phyloP scores from a whole-genome alignment of 2,329 filamentous ascomycete species.

The Alternaria triticina region DNA sequence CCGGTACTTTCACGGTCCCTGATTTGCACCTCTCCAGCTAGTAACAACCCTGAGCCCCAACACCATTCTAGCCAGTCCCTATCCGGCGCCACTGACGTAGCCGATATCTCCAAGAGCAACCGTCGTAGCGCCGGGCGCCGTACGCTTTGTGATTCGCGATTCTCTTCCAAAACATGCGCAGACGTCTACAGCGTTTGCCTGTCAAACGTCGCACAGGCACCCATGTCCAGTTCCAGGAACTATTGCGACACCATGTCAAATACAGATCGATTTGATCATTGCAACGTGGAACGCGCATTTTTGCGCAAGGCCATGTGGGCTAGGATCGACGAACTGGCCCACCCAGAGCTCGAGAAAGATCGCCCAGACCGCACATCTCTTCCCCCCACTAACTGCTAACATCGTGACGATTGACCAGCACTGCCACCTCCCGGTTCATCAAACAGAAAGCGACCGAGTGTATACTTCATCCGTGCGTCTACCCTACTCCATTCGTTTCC shows the following conservation, averaged over 20 bases:
- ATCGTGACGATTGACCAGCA: neutral
- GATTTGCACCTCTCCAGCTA: constrained; percentile 1
- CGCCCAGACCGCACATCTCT: neutral
- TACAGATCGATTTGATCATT: neutral
- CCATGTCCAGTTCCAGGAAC: neutral
- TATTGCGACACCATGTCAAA: neutral
- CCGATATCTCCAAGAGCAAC: neutral
- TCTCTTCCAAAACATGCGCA: neutral
- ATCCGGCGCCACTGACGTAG: constrained; percentile 1
- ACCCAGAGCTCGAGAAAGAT: neutral
- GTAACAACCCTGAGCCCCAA: neutral
- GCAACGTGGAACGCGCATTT: neutral
- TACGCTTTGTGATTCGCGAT: neutral
- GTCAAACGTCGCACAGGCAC: neutral
- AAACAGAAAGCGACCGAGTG: neutral
- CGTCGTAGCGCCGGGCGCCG: neutral
- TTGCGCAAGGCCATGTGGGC: neutral
- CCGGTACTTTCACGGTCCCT: neutral
- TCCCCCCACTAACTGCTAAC: neutral
- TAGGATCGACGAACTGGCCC: neutral
- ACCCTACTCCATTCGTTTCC: neutral
- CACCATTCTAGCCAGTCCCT: neutral
- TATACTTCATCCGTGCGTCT: neutral
- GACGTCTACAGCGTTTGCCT: neutral
- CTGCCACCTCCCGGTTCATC: neutral